Evolutionary conservation across 345 rosid species (phyloP).

Genomic region (Acer campestre): DNA sequence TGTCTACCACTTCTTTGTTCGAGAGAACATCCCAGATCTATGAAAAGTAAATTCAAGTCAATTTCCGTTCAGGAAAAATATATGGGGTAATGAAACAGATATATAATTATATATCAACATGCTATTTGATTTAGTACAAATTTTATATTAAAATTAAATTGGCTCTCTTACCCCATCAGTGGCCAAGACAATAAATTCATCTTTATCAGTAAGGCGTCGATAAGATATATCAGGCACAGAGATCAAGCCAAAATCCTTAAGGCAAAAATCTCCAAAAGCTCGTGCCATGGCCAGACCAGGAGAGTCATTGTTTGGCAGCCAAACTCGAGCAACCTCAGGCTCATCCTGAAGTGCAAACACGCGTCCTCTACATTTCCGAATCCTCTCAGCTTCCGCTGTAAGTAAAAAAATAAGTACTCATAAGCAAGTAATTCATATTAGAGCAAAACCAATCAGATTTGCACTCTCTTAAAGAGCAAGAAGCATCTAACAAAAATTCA

Average conservation of each 20-base stretch:
- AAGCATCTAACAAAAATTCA: background rate
- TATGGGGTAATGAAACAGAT: background rate
- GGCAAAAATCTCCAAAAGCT: slow-evolving; percentile 98
- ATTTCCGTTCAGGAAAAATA: background rate
- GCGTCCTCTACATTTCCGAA: slow-evolving; percentile 79
- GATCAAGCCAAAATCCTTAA: slow-evolving; percentile 93
- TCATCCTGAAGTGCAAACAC: slow-evolving; percentile 96
- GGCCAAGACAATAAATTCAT: slow-evolving; percentile 92
- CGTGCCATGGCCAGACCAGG: slow-evolving; percentile 99
- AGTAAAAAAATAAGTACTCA: background rate
- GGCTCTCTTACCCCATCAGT: slow-evolving; percentile 80
- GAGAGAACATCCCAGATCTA: slow-evolving; percentile 98
- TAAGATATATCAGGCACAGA: slow-evolving; percentile 89
- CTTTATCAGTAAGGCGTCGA: slow-evolving; percentile 65
- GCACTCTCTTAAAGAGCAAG: background rate
- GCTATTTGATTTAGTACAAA: background rate
- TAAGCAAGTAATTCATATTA: background rate
- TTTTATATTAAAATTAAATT: background rate
- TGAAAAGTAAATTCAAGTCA: background rate
- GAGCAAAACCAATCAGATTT: slow-evolving; percentile 10
- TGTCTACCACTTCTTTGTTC: slow-evolving; percentile 81
- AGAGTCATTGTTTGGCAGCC: slow-evolving; percentile 91
- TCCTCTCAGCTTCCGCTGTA: slow-evolving; percentile 95
- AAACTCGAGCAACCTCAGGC: slow-evolving; percentile 95
- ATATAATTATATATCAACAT: background rate